Conservation (phyloP, 306 rosid genomes). For the Vigna radiata region DNA sequence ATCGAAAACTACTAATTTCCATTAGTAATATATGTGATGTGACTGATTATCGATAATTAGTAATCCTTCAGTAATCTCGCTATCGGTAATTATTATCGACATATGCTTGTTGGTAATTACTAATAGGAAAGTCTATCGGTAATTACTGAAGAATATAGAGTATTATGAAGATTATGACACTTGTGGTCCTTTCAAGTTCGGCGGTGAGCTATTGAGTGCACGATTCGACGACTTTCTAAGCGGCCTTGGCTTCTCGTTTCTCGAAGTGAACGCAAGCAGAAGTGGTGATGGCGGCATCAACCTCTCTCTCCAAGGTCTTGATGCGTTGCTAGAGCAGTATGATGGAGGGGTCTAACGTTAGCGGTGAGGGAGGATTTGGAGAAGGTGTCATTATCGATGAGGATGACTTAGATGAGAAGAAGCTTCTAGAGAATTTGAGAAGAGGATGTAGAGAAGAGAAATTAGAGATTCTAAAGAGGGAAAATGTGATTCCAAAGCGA, state of each 20-base stretch:
- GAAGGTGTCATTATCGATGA: constrained; percentile 84
- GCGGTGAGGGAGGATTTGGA: constrained; percentile 85
- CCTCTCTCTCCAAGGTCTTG: constrained; percentile 82
- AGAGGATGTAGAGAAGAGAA: no score
- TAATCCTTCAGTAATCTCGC: no score
- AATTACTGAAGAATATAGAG: neutral
- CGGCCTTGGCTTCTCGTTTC: constrained; percentile 84
- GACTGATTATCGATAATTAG: no score
- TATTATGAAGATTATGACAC: constrained; percentile 39
- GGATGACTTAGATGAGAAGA: constrained; percentile 61
- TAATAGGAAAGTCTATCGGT: no score
- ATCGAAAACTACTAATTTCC: no score
- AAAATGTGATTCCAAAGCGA: no score
- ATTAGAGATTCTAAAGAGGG: no score
- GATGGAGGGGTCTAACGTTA: constrained; percentile 87
- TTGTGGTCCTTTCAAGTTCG: constrained; percentile 96
- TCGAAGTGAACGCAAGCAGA: constrained; percentile 88
- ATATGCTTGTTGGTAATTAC: no score
- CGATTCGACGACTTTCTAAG: constrained; percentile 81
- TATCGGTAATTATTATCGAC: no score
- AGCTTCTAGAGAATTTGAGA: constrained; percentile 81
- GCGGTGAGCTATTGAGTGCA: constrained; percentile 73
- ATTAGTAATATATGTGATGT: no score
- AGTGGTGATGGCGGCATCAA: constrained; percentile 88
- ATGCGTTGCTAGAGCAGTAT: constrained; percentile 81